Conservation (phyloP, 75 land plant genomes). For the Ceratopteris richardii region DNA sequence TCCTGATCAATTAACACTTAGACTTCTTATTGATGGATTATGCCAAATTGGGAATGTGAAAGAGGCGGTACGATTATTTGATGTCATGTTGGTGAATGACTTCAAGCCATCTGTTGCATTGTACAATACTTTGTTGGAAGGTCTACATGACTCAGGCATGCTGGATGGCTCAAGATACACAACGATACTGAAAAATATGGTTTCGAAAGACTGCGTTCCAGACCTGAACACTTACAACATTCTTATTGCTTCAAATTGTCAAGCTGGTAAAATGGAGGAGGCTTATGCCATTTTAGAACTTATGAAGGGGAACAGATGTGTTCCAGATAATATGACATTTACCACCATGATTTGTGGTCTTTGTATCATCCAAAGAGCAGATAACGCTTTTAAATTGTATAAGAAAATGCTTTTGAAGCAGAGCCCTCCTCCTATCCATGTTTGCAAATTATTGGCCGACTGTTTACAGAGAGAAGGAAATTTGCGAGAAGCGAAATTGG, state of each 20-base stretch:
- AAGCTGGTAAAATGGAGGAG: slow-evolving; percentile 31
- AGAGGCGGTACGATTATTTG: too few relatives aligned
- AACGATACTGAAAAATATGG: slow-evolving; percentile 43
- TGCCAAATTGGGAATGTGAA: too few relatives aligned
- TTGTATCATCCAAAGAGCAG: slow-evolving; percentile 16
- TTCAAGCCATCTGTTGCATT: too few relatives aligned
- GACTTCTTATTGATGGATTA: slow-evolving; percentile 25
- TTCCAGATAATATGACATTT: slow-evolving; percentile 47
- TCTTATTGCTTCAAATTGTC: slow-evolving; percentile 49
- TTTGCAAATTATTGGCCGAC: too few relatives aligned
- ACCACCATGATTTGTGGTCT: slow-evolving; percentile 52
- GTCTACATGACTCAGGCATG: too few relatives aligned
- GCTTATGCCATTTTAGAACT: slow-evolving; percentile 42
- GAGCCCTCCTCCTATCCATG: too few relatives aligned
- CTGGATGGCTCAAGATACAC: slow-evolving; percentile 4
- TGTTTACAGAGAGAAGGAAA: too few relatives aligned
- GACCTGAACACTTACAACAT: slow-evolving; percentile 59
- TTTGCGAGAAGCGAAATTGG: too few relatives aligned
- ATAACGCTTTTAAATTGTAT: too few relatives aligned
- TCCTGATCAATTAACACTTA: slow-evolving; percentile 59
- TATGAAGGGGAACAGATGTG: slow-evolving; percentile 32
- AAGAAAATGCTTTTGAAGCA: too few relatives aligned
- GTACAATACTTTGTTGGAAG: too few relatives aligned
- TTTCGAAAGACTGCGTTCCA: slow-evolving; percentile 43
- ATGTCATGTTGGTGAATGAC: too few relatives aligned